Evolutionary conservation across 768 basidiomycete species (phyloP).

Genomic region (Coprinopsis strossmayeri): DNA sequence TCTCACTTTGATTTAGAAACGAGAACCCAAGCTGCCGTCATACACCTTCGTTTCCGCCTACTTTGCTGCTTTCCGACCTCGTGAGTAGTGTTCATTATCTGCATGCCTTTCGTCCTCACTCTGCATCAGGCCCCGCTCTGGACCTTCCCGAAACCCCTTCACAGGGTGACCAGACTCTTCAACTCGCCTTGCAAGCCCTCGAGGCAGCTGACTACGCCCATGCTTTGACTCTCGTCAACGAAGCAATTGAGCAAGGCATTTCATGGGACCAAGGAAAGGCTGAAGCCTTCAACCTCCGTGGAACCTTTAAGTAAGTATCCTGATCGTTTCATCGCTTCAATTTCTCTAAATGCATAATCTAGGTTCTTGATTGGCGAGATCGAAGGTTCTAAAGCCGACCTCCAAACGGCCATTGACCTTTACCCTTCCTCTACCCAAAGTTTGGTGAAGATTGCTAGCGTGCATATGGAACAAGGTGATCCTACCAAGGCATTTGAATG

Average conservation of each 20-base stretch:
- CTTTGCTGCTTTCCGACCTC: slow-evolving; percentile 92
- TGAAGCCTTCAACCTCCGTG: slow-evolving; percentile 87
- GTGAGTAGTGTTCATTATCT: slow-evolving; percentile 36
- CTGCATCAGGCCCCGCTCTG: slow-evolving; percentile 52
- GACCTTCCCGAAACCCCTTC: slow-evolving; percentile 66
- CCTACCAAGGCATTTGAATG: slow-evolving; percentile 78
- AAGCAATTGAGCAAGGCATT: slow-evolving; percentile 82
- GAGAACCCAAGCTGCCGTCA: slow-evolving; percentile 81
- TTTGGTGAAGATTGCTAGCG: slow-evolving; percentile 93
- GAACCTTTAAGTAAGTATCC: slow-evolving; percentile 82
- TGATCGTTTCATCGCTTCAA: neutral
- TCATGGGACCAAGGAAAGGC: slow-evolving; percentile 71
- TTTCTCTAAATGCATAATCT: neutral
- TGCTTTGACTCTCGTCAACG: slow-evolving; percentile 71
- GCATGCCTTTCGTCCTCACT: neutral
- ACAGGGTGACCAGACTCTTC: slow-evolving; percentile 78
- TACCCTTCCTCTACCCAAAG: slow-evolving; percentile 73
- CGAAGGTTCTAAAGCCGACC: slow-evolving; percentile 73
- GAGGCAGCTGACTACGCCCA: slow-evolving; percentile 81
- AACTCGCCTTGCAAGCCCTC: slow-evolving; percentile 77
- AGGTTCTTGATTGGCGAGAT: slow-evolving; percentile 90
- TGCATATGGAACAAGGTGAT: slow-evolving; percentile 93
- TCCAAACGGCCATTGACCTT: slow-evolving; percentile 69
- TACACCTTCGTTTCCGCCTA: slow-evolving; percentile 91
- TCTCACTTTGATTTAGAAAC: slow-evolving; percentile 34